A percentile compares a stretch with the other conserved stretches of the same genome.
phyloP scores from a whole-genome alignment of 768 basidiomycete species.

The Tulasnella sp. region DNA sequence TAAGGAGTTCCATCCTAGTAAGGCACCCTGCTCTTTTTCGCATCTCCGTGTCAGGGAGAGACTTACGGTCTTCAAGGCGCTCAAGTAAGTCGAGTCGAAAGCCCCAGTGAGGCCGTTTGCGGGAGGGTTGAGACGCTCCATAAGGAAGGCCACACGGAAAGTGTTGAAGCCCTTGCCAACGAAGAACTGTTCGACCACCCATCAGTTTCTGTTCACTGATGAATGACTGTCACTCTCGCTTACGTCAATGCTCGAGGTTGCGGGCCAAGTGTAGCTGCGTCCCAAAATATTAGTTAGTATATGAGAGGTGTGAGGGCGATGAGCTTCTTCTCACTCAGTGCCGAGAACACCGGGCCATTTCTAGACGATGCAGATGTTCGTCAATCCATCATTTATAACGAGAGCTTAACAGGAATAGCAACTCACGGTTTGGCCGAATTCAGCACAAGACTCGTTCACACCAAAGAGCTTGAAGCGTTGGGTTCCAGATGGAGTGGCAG shows the following conservation, averaged over 20 bases:
- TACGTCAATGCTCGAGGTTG: conserved; percentile 48
- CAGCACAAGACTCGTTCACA: conserved; percentile 65
- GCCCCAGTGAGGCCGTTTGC: conserved; percentile 58
- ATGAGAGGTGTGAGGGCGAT: not conserved
- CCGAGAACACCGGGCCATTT: conserved; percentile 53
- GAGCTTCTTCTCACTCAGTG: conserved; percentile 40
- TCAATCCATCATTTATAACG: not conserved
- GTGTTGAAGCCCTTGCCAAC: conserved; percentile 60
- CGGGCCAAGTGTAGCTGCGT: conserved; percentile 54
- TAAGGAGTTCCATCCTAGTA: conserved; percentile 52
- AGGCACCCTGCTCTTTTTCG: not conserved
- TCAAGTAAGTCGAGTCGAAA: conserved; percentile 59
- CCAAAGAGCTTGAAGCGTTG: conserved; percentile 62
- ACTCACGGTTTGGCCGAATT: conserved; percentile 54
- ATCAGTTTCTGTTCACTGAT: not conserved
- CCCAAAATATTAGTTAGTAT: not conserved
- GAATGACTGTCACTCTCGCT: conserved; percentile 29
- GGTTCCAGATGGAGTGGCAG: conserved; percentile 40
- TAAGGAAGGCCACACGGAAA: conserved; percentile 65
- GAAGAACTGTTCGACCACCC: conserved; percentile 50
- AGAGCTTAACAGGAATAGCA: conserved; percentile 37
- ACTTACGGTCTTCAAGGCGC: conserved; percentile 49
- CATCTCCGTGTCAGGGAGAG: not conserved
- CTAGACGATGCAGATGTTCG: conserved; percentile 57
- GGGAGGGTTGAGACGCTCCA: conserved; percentile 61